phyloP scores from a whole-genome alignment of 2,329 filamentous ascomycete species.

The Sclerotinia spermophila region DNA sequence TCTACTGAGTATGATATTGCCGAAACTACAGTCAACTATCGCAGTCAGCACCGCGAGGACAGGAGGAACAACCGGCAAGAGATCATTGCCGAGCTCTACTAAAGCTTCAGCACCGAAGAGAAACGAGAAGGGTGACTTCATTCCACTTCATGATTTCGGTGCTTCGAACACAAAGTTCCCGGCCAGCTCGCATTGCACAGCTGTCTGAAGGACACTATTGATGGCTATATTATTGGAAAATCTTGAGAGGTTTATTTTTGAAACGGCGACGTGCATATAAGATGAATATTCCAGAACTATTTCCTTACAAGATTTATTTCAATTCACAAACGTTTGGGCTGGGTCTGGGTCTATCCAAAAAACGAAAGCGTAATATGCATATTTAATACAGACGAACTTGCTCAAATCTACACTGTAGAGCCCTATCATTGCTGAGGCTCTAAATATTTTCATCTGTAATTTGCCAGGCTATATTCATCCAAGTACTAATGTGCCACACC shows the following conservation, averaged over 20 bases:
- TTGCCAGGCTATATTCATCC: background rate
- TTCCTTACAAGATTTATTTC: background rate
- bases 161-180: background rate
- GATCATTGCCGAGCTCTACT: background rate
- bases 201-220: background rate
- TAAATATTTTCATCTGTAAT: background rate
- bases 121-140: slow-evolving; percentile 1
- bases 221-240: background rate
- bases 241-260: background rate
- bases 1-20: background rate
- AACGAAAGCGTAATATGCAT: background rate
- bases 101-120: background rate
- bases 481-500: background rate
- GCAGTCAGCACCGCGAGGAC: background rate
- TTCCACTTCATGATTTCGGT: background rate
- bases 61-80: background rate
- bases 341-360: background rate
- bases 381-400: background rate
- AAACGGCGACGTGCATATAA: background rate
- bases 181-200: background rate
- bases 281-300: background rate
- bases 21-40: background rate
- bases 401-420: background rate
- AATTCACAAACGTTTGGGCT: background rate
- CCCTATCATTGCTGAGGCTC: background rate